These are phyloP conservation scores for Beauveria sp. DNA, from an alignment of 2,329 filamentous ascomycete genomes.

Conservation along the genomic window DNA sequence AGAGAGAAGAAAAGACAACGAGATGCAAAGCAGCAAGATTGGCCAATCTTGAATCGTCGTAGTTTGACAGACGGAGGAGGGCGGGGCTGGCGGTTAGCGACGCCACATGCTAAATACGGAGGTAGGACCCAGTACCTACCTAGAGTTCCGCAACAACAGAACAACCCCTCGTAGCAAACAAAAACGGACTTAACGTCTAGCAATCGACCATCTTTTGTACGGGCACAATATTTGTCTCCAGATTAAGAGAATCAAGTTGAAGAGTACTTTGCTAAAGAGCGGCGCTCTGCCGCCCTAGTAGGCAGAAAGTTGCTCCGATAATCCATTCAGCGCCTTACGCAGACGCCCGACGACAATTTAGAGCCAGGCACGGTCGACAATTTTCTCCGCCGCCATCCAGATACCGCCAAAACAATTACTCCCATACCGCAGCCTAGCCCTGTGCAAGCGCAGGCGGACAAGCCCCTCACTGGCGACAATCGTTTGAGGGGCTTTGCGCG, in stretches of 20 bases:
- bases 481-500: not conserved
- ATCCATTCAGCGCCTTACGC: not conserved
- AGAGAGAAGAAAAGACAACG: not conserved
- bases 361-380: not conserved
- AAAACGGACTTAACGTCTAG: not conserved
- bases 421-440: not conserved
- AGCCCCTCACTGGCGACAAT: not conserved
- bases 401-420: not conserved
- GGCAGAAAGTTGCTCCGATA: not conserved
- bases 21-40: not conserved
- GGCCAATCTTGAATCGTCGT: not conserved
- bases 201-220: not conserved
- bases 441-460: not conserved
- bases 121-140: too few relatives aligned
- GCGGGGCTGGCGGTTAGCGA: not conserved
- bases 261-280: not conserved
- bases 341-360: not conserved
- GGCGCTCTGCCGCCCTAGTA: not conserved
- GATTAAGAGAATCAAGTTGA: not conserved
- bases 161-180: not conserved
- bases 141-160: not conserved
- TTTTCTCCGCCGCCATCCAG: not conserved
- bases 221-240: not conserved
- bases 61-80: not conserved
- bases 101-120: too few relatives aligned